A percentile compares a stretch with the other conserved stretches of the same genome.
Evolutionary conservation across 129 eudicot genomes (phyloP).

Genomic region (Mikania micrantha): DNA sequence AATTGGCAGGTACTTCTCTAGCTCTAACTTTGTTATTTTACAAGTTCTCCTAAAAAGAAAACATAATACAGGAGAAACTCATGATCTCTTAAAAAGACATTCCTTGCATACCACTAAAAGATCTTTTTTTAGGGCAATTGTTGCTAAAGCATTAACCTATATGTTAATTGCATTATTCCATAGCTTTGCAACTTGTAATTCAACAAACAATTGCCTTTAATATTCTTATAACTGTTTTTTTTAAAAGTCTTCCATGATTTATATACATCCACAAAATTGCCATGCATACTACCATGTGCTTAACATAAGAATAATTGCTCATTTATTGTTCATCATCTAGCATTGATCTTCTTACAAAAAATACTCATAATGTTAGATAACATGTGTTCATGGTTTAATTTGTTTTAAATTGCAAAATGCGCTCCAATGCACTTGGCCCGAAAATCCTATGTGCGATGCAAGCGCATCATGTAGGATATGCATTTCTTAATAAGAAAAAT

Average conservation of each 20-base stretch:
- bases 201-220: neutral
- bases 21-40: neutral
- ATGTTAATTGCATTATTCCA: neutral
- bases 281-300: neutral
- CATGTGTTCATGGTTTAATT: neutral
- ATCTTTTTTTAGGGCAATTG: neutral
- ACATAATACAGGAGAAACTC: no score
- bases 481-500: no score
- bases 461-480: no score
- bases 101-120: neutral
- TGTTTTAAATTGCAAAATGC: no score
- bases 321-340: neutral
- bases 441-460: no score
- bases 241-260: neutral
- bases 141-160: neutral
- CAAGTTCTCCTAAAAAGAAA: no score
- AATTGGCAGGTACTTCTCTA: neutral
- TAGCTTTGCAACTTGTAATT: neutral
- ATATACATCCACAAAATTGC: neutral
- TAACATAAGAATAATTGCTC: neutral
- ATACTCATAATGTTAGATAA: neutral
- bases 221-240: neutral
- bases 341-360: neutral
- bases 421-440: no score
- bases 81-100: neutral